Conservation (phyloP, 179 eudicot species). For the Gypsophila paniculata region DNA sequence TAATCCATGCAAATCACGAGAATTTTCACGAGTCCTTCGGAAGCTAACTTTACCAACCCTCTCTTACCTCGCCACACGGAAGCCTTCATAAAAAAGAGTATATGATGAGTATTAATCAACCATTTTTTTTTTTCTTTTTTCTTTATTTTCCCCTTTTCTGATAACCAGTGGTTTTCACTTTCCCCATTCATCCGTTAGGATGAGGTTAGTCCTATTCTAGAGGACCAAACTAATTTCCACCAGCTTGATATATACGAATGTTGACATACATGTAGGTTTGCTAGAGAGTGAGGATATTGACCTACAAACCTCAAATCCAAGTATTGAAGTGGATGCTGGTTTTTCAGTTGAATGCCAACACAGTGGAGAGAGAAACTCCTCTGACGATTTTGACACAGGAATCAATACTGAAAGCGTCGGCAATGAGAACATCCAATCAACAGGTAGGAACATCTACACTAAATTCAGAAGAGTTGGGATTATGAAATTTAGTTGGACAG, state of each 20-base stretch:
- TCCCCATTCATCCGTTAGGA: too few relatives aligned
- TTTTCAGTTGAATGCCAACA: conserved; percentile 9
- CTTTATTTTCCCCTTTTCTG: too few relatives aligned
- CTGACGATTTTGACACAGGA: conserved; percentile 4
- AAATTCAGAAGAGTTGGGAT: background rate
- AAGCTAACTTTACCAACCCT: background rate
- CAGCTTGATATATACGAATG: background rate
- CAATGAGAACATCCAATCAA: background rate
- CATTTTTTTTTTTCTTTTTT: too few relatives aligned
- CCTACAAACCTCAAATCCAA: conserved; percentile 2
- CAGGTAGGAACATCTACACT: conserved; percentile 4
- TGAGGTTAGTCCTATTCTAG: too few relatives aligned
- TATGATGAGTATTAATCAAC: background rate
- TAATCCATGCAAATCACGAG: background rate
- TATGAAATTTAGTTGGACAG: background rate
- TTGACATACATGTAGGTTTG: background rate
- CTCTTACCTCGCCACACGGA: background rate
- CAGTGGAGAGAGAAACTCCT: conserved; percentile 7
- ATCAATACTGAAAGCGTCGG: background rate
- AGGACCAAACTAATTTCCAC: too few relatives aligned
- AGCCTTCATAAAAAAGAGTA: background rate
- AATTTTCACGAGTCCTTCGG: background rate
- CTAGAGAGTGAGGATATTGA: background rate
- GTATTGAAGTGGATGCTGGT: background rate
- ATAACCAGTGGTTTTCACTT: too few relatives aligned